Evolutionary conservation across 495 filamentous ascomycete species (phyloP).

Genomic region (Aspergillus diversus): DNA sequence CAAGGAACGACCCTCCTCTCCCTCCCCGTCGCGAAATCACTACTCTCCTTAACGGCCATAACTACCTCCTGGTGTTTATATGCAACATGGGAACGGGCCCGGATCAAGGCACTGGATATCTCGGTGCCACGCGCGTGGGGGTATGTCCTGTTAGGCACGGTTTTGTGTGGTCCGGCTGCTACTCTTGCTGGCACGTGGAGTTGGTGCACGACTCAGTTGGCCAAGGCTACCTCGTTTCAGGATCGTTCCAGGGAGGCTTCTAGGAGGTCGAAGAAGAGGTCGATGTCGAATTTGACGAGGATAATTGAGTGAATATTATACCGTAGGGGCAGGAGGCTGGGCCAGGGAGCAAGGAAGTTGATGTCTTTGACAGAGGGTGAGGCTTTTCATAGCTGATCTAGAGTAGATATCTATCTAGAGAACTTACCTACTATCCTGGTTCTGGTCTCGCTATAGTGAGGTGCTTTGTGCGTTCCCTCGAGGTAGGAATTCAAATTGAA

Average conservation of each 20-base stretch:
- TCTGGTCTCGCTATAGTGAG: too few relatives aligned
- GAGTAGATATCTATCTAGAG: too few relatives aligned
- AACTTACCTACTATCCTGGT: too few relatives aligned
- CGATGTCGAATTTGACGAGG: neutral
- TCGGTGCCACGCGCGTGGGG: neutral
- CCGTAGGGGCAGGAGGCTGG: too few relatives aligned
- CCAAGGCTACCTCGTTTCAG: neutral
- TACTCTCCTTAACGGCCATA: neutral
- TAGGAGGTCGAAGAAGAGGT: neutral
- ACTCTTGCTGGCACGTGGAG: neutral
- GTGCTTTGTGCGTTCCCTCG: too few relatives aligned
- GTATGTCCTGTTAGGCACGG: neutral
- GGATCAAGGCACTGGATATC: neutral
- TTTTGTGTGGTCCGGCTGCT: neutral
- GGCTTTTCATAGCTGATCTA: too few relatives aligned
- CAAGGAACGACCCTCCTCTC: neutral
- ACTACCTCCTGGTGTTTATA: neutral
- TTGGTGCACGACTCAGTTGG: neutral
- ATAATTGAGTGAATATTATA: neutral
- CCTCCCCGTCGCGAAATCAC: neutral
- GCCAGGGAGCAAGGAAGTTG: too few relatives aligned
- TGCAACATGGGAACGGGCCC: neutral
- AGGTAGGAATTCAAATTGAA: too few relatives aligned
- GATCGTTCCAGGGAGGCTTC: neutral
- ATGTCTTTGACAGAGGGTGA: too few relatives aligned